Base-by-base conservation (phyloP, 1,284 basidiomycete species). In the Phylloboletellus chloephorus region DNA sequence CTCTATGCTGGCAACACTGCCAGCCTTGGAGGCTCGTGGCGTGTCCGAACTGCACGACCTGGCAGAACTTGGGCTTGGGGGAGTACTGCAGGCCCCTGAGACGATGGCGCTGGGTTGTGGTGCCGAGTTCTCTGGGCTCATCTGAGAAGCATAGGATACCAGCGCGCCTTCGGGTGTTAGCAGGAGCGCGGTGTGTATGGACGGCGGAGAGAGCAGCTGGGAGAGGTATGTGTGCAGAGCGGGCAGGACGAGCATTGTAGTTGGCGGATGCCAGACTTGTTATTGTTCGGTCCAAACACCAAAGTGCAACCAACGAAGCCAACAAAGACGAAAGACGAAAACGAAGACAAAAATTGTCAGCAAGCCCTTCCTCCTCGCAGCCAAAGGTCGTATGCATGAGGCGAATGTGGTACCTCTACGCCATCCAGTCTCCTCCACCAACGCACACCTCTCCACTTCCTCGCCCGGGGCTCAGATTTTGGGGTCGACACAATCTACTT, bases 11-110 rank as follows among this genome's bases (percentile, higher is more conserved):
- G 34, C 29, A n/a, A 44, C 26, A 22, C 51, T 60, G 13, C 38
- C 30, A 2, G 51, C 31, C 21, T 49, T 49, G 4, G 74, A 52
- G 66, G 7, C 75, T 72, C 49, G 68, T 74, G 47, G 41, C 20
- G 44, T 44, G 34, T 29, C 38, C 5, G 23, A n/a, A 33, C 20
- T 33, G 0, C 42, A 43, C 8, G 58, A 44, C 31, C 41, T 8
- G 35, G 38, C 19, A 2, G 52, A 48, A 19, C 23, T 23, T n/a
- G 57, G 43, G 19, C 54, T 52, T 15, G 58, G 36, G 4, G 52
- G 38, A 1, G 39, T 25, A 9, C 13, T 41, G 17, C 41, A 20
- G 0, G 36, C 9, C 17, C 31, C 51, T 21, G 56, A 33, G 9
- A 29, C 12, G 25, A 43, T 2, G 11, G 50, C 44, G 29, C 44